phyloP scores from a whole-genome alignment of 2,329 filamentous ascomycete species.

The Aspergillus sp. region DNA sequence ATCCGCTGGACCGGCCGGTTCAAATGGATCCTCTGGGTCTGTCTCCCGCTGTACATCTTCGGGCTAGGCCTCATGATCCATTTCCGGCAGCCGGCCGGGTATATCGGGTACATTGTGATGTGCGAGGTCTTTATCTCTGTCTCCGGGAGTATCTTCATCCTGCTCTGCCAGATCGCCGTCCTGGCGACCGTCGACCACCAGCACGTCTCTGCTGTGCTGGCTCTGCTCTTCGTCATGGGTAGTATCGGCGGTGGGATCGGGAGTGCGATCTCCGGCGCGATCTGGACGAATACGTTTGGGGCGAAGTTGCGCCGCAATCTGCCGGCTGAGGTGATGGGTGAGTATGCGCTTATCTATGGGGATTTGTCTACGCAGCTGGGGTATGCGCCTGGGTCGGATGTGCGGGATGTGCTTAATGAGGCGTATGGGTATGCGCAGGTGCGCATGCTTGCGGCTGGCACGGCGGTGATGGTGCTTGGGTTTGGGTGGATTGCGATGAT shows the following conservation, averaged over 20 bases:
- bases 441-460: conserved; percentile 54
- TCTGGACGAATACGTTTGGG: conserved; percentile 61
- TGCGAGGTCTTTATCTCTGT: conserved; percentile 60
- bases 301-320: conserved; percentile 36
- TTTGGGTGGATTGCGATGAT: conserved; percentile 50
- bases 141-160: conserved; percentile 53
- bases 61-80: conserved; percentile 58
- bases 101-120: conserved; percentile 57
- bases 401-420: conserved; percentile 56
- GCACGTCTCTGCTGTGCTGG: conserved; percentile 56
- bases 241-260: conserved; percentile 57
- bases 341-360: conserved; percentile 12
- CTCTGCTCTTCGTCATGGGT: conserved; percentile 55
- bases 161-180: conserved; percentile 55
- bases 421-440: conserved; percentile 59
- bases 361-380: conserved; percentile 12
- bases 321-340: neutral
- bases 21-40: conserved; percentile 55
- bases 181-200: conserved; percentile 57
- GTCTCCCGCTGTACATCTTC: conserved; percentile 55
- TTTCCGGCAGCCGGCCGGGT: conserved; percentile 50
- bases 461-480: conserved; percentile 43
- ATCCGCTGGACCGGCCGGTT: conserved; percentile 53
- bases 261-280: conserved; percentile 56
- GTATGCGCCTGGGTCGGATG: conserved; percentile 44